Base-by-base conservation (phyloP, 768 basidiomycete genomes). In the Clathrus columnatus region DNA sequence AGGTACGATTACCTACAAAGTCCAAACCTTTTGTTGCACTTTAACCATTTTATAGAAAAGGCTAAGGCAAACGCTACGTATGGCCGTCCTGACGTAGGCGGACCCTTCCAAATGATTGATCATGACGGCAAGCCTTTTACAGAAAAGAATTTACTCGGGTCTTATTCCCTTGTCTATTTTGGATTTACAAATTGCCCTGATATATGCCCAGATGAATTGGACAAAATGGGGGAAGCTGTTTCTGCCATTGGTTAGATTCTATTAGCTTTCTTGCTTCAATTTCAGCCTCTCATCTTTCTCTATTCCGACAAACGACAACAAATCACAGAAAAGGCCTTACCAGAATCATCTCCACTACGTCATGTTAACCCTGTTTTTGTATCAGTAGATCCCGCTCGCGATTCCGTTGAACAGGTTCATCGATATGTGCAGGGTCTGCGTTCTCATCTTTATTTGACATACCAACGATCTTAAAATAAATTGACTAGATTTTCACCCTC, bases 131-230 rank as follows among this genome's bases (percentile, higher is more conserved):
- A 77, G 53, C 68, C 79, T 0, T 98, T 92, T 70, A 87, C 91
- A 1, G 85, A 97, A 45, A 71, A 87, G 53, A 80, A 95, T 64
- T 72, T 98, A 46, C 69, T 87, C 23, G 94, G 93, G 30, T 87
- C 89, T 72, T 97, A 49, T 50, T 54, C 48, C 7, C 71, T 91
- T 57, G 78, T 90, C 46, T 91, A 97, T 73, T 99, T 99, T 70
- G 96, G 96, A n/a, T 99, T 98, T 74, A 94, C 95, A 27, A 95
- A 99, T 69, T 99, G 96, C 70, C 95, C 96, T 5, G 96, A 99
- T 69, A 97, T 99, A 52, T 99, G 96, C 66, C 96, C 96, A 1
- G 90, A 94, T 53, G 95, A 98, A 71, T 76, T 99, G 26, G 96
- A 99, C 74, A 98, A 98, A 74, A 82, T 97, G 73, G 83, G 87